Conservation (phyloP, 1,284 basidiomycete genomes). For the Fomes fomentarius region DNA sequence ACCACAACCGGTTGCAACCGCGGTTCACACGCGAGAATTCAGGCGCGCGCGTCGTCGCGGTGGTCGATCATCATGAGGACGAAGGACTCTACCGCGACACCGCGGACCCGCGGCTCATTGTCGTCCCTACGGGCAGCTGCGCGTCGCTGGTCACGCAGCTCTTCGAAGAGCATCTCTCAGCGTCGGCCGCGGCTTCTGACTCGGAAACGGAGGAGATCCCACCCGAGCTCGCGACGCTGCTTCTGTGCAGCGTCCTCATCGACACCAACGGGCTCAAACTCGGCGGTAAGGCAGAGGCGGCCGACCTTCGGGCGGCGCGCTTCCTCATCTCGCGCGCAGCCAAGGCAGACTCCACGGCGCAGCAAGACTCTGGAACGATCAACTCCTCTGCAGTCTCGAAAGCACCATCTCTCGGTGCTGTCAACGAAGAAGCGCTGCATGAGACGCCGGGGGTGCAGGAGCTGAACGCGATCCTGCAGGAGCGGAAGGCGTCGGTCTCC, state of each 20-base stretch:
- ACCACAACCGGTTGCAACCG: constrained; percentile 82
- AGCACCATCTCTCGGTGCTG: neutral
- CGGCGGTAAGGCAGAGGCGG: constrained; percentile 72
- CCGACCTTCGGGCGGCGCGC: constrained; percentile 44
- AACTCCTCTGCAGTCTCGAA: neutral
- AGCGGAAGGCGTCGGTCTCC: constrained; percentile 72
- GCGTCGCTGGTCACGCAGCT: constrained; percentile 73
- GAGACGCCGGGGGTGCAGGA: constrained; percentile 45
- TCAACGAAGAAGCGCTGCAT: constrained; percentile 20
- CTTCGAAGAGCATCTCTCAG: constrained; percentile 42
- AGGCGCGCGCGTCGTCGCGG: constrained; percentile 61
- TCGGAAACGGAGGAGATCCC: constrained; percentile 41
- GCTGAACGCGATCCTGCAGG: constrained; percentile 54
- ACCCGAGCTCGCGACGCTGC: constrained; percentile 72
- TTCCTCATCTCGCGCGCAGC: constrained; percentile 35
- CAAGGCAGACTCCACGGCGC: neutral
- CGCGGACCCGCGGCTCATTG: constrained; percentile 71
- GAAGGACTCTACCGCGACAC: constrained; percentile 67
- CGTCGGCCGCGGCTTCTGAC: neutral
- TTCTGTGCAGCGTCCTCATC: constrained; percentile 80
- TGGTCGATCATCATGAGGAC: constrained; percentile 96
- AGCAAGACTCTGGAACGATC: neutral
- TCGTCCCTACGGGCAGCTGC: constrained; percentile 73
- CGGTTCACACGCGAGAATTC: constrained; percentile 48
- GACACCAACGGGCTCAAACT: constrained; percentile 82